Evolutionary conservation across 768 basidiomycete genomes (phyloP), one percentile per base, ranked within the genome.

Genomic region (Strobilomyces dryophilus): DNA sequence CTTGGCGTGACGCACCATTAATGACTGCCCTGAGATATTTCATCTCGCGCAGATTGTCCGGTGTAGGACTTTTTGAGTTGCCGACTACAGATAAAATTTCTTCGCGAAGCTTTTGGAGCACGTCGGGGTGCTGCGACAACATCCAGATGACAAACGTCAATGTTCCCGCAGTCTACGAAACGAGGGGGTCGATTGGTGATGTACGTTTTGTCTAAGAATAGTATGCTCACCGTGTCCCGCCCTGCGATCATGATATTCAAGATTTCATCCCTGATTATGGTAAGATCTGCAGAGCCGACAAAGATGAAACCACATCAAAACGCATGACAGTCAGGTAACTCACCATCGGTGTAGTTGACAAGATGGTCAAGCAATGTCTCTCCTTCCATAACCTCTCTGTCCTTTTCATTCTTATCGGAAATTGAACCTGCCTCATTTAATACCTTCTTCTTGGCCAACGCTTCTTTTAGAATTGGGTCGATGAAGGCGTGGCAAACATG

Each of bases 401-500:
- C 52, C n/a, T 50, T 59, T 18, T 51, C 27, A 5, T 6, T 32
- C 31, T 50, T 49, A 2, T 54, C 50, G 14, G 49, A 21, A 27
- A 50, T 61, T 21, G 67, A 66, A 18, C 58, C 62, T 5, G 58
- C 53, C 11, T 66, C 65, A 8, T 57, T 55, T 47, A 48, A 46
- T 21, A 56, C 61, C 45, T 60, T 64, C 59, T 72, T 76, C 57
- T 70, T 74, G 58, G 61, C 61, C 4, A 83, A 53, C 1, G 80
- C 80, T 32, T 77, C 73, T 34, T 66, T 53, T 52, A 85, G 43
- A 47, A 86, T 78, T 2, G 80, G 80, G 35, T 81, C 74, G 32
- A 84, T 71, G 59, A 81, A 82, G 14, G 62, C 71, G 44, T 78
- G 69, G 18, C 85, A 74, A 11, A 79, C 69, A 31, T 66, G 62